Percentiles rank a stretch among this genome's conserved stretches.
phyloP scores from a whole-genome alignment of 1,284 basidiomycete genomes.

The Irpex sp. region DNA sequence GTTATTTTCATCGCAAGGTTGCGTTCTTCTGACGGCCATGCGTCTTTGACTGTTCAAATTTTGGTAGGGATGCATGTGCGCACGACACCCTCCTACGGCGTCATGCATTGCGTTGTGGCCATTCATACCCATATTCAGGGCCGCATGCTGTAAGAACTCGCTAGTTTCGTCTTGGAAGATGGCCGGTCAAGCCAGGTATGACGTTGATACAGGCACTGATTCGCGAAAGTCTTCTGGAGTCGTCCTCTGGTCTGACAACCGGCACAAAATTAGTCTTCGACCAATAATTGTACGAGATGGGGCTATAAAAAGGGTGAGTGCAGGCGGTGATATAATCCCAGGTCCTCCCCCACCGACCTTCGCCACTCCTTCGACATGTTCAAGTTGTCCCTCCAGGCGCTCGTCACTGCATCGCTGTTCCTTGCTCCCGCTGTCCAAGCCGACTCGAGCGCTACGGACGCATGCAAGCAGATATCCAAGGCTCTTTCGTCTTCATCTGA shows the following conservation, averaged over 20 bases:
- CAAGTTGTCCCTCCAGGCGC: not conserved
- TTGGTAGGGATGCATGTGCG: no score
- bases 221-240: not conserved
- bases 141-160: no score
- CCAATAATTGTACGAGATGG: no score
- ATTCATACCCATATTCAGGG: no score
- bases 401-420: not conserved
- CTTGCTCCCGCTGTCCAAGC: not conserved
- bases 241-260: not conserved
- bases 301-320: not conserved
- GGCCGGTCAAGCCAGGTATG: not conserved
- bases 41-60: no score
- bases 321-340: not conserved
- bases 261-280: no score
- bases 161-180: not conserved
- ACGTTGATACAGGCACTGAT: not conserved
- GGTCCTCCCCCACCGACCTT: not conserved
- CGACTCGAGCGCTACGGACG: not conserved
- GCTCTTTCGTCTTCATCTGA: slow-evolving; percentile 26
- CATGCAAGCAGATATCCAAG: slow-evolving; percentile 19
- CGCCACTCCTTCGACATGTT: not conserved
- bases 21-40: not conserved
- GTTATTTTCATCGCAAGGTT: not conserved
- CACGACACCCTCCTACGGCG: no score
- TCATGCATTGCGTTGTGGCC: no score